Percentiles rank a stretch among this genome's conserved stretches.
Evolutionary conservation across 2,329 filamentous ascomycete genomes (phyloP).

Genomic region (Zasmidium angulare): DNA sequence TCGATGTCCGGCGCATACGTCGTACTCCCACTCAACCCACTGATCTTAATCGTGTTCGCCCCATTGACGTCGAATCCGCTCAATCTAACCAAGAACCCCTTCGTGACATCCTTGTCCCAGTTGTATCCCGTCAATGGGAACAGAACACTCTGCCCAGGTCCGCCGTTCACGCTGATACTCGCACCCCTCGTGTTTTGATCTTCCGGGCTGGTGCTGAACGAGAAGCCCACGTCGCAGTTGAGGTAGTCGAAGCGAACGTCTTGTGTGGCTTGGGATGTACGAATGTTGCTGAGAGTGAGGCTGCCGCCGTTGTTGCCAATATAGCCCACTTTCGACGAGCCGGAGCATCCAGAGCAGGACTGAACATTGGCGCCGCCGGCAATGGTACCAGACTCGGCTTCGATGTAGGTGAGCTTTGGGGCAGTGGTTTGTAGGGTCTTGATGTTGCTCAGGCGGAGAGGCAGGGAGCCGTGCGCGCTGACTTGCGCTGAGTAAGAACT

Average conservation of each 20-base stretch:
- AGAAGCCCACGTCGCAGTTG: conserved; percentile 42
- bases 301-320: conserved; percentile 23
- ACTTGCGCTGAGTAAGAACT: conserved; percentile 26
- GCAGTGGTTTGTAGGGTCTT: conserved; percentile 13
- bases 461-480: conserved; percentile 31
- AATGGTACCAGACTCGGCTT: conserved; percentile 34
- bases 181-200: conserved; percentile 41
- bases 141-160: conserved; percentile 34
- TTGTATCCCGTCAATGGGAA: conserved; percentile 43
- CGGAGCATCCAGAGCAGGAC: conserved; percentile 37
- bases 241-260: conserved; percentile 41
- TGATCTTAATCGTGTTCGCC: conserved; percentile 28
- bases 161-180: conserved; percentile 41
- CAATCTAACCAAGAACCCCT: conserved; percentile 26
- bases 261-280: conserved; percentile 30
- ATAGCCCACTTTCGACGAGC: conserved; percentile 35
- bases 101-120: conserved; percentile 37
- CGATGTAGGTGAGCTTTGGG: conserved; percentile 30
- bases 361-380: conserved; percentile 31
- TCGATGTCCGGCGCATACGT: conserved; percentile 31
- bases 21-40: conserved; percentile 22
- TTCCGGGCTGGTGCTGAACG: conserved; percentile 24
- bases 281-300: conserved; percentile 33
- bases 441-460: conserved; percentile 38
- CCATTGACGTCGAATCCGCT: conserved; percentile 26